Base-by-base conservation (phyloP, 2,329 filamentous ascomycete genomes). In the Microdochium bolleyi region DNA sequence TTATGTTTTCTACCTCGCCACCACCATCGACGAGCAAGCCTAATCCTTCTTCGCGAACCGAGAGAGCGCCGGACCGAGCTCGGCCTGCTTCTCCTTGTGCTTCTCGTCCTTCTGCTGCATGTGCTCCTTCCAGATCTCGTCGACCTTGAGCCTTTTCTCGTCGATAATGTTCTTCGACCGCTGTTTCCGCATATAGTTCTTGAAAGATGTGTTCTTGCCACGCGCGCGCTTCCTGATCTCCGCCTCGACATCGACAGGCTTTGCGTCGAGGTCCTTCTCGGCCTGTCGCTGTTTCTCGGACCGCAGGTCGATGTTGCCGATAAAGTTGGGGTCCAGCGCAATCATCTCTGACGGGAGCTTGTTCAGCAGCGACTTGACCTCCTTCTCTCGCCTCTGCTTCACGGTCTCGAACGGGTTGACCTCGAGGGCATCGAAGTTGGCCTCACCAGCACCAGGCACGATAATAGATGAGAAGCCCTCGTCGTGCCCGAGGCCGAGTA, bases 341-440 rank as follows among this genome's bases (percentile, higher is more conserved):
- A 99, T 99, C 90, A 97, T 99, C 65, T 96, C 92, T 3, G 94
- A 92, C 63, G 92, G 84, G 49, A 99, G 78, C 75, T 99, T 99
- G 77, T 95, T 95, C 61, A 99, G 82, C 58, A 99, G 78, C 13
- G 82, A 78, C 74, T 88, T 90, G 68, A 99, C 91, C 70, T 99
- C 94, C 50, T 81, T 80, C 71, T 99, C 94, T 70, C 95, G 92
- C 62, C 94, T 83, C 73, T 97, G 92, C 73, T 94, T 95, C 63
- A 77, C 80, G 51, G 87, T 96, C 73, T 97, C 94, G 79, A 92
- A 97, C 32, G 94, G 94, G 75, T 99, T 99, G 61, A 85, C 78
- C 70, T 99, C 94, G 52, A 96, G 76, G 2, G 91, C 88, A 68
- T 99, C 94, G 67, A 89, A 96, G 79, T 97, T 97, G 66, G 94